A percentile compares a stretch with the other conserved stretches of the same genome.
Conservation (phyloP, 306 rosid species). For the Trifolium pratense region DNA sequence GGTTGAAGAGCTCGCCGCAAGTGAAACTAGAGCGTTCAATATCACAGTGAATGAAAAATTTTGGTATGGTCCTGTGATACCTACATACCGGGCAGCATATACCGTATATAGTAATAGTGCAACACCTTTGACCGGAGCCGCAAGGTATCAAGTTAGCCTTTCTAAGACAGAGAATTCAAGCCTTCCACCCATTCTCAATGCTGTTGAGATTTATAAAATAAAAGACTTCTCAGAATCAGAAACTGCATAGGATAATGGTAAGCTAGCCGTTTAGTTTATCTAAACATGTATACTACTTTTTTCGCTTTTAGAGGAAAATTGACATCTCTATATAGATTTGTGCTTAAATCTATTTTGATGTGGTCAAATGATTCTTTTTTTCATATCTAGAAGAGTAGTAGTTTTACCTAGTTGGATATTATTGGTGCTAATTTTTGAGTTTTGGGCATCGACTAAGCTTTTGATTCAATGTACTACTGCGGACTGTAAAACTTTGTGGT, state of each 20-base stretch:
- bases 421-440: too few relatives aligned
- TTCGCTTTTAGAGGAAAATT: too few relatives aligned
- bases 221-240: constrained; percentile 14
- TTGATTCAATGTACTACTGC: too few relatives aligned
- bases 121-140: neutral
- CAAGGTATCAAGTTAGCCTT: neutral
- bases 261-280: too few relatives aligned
- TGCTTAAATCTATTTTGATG: too few relatives aligned
- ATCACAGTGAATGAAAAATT: constrained; percentile 6
- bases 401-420: too few relatives aligned
- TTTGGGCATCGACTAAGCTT: too few relatives aligned
- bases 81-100: rapidly evolving
- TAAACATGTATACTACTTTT: too few relatives aligned
- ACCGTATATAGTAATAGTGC: rapidly evolving
- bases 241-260: neutral
- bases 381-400: too few relatives aligned
- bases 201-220: constrained; percentile 39
- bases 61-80: constrained; percentile 29
- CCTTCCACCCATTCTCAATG: constrained; percentile 55
- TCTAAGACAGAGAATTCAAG: constrained; percentile 30
- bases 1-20: constrained; percentile 7
- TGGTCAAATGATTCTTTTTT: too few relatives aligned
- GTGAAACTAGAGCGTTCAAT: constrained; percentile 45
- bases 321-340: too few relatives aligned
- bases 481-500: too few relatives aligned